Evolutionary conservation across 345 rosid species (phyloP).

Genomic region (Trapa bicornis): DNA sequence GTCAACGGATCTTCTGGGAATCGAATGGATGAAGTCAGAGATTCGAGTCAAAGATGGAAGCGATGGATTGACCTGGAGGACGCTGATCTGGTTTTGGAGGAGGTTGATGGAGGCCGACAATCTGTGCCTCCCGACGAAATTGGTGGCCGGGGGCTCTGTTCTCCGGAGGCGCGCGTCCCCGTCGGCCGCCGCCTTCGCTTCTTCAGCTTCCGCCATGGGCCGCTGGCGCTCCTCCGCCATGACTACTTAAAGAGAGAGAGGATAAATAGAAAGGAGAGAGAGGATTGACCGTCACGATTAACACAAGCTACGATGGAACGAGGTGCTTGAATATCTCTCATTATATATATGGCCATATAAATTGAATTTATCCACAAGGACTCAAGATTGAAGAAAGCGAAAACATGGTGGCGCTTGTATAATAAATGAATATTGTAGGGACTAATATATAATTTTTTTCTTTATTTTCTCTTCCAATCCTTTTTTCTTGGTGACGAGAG

Average conservation of each 20-base stretch:
- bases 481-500: neutral
- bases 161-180: neutral
- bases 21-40: neutral
- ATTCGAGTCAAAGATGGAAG: neutral
- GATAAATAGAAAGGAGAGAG: neutral
- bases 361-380: too few species aligned
- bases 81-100: conserved; percentile 25
- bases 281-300: too few species aligned
- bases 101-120: conserved; percentile 24
- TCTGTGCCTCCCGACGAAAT: conserved; percentile 26
- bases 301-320: too few species aligned
- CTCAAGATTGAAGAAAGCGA: too few species aligned
- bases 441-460: neutral
- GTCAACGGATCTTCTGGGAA: neutral
- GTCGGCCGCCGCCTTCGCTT: neutral
- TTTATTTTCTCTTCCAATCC: neutral
- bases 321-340: too few species aligned
- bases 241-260: neutral
- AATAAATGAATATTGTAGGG: neutral
- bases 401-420: too few species aligned
- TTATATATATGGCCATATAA: too few species aligned
- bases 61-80: conserved; percentile 16
- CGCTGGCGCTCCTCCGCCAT: neutral
- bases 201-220: neutral
- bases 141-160: conserved; percentile 2